phyloP scores from a whole-genome alignment of 495 filamentous ascomycete species.

The Penicillium simplicissimum region DNA sequence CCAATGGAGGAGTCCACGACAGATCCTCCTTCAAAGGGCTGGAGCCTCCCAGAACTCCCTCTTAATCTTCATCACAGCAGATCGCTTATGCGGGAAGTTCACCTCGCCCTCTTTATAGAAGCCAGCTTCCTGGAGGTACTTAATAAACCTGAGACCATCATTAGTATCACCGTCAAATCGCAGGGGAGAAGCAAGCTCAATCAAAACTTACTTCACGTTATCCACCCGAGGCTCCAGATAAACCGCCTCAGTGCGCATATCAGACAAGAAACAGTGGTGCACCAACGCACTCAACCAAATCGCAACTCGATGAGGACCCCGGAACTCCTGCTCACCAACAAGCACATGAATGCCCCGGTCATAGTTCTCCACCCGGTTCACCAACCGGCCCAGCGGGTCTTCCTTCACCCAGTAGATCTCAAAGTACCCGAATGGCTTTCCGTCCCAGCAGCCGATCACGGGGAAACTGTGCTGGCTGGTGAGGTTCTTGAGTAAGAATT shows the following conservation, averaged over 20 bases:
- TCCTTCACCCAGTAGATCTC: constrained; percentile 99
- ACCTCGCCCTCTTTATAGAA: constrained; percentile 90
- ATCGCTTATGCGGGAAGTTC: constrained; percentile 89
- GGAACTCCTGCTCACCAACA: constrained; percentile 89
- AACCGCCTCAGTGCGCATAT: constrained; percentile 78
- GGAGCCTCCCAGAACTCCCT: constrained; percentile 85
- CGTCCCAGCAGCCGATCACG: constrained; percentile 91
- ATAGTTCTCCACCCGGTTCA: constrained; percentile 70
- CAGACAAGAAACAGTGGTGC: constrained; percentile 78
- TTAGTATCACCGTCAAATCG: constrained; percentile 8
- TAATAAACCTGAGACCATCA: constrained; percentile 57
- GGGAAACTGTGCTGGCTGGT: constrained; percentile 77
- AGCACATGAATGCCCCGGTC: constrained; percentile 88
- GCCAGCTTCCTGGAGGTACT: constrained; percentile 70
- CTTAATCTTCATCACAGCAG: constrained; percentile 79
- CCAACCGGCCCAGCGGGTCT: constrained; percentile 68
- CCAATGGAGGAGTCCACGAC: not conserved
- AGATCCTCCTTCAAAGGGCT: constrained; percentile 47
- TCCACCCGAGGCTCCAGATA: constrained; percentile 90
- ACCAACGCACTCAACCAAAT: constrained; percentile 83
- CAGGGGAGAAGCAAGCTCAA: not conserved
- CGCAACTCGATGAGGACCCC: constrained; percentile 70
- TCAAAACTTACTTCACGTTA: constrained; percentile 71
- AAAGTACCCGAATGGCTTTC: constrained; percentile 94
- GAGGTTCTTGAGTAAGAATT: constrained; percentile 66